Evolutionary conservation across 1,284 basidiomycete species (phyloP).

Genomic region (Ceratobasidium sp.): DNA sequence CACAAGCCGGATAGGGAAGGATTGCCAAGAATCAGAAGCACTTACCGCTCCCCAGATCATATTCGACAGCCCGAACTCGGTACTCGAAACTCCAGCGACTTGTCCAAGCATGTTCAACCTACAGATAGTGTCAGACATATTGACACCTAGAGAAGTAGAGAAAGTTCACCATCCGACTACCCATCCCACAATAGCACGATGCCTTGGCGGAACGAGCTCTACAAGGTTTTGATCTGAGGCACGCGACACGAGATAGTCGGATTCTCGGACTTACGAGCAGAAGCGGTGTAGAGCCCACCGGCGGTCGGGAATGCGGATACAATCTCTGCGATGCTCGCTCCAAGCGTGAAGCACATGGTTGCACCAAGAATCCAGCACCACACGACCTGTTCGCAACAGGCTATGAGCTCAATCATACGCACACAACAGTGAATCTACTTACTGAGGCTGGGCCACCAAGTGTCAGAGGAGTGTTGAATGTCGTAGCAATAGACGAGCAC

Average conservation of each 20-base stretch:
- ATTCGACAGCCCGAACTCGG: slow-evolving; percentile 85
- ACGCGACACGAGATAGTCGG: slow-evolving; percentile 60
- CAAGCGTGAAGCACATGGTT: slow-evolving; percentile 74
- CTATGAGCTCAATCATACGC: slow-evolving; percentile 13
- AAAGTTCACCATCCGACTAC: slow-evolving; percentile 67
- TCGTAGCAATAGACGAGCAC: slow-evolving; percentile 79
- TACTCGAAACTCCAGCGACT: slow-evolving; percentile 82
- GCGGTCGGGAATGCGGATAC: slow-evolving; percentile 83
- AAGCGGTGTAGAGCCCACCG: slow-evolving; percentile 70
- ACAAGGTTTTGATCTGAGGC: slow-evolving; percentile 61
- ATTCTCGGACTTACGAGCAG: slow-evolving; percentile 36
- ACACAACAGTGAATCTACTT: slow-evolving; percentile 41
- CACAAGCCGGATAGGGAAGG: not conserved
- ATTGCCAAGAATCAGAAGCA: not conserved
- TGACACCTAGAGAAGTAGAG: slow-evolving; percentile 2
- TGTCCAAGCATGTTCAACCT: slow-evolving; percentile 87
- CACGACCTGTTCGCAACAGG: slow-evolving; percentile 55
- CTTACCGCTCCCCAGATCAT: slow-evolving; percentile 87
- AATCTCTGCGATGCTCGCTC: slow-evolving; percentile 78
- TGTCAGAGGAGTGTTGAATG: slow-evolving; percentile 79
- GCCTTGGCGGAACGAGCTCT: slow-evolving; percentile 68
- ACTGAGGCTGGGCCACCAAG: slow-evolving; percentile 80
- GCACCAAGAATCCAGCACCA: slow-evolving; percentile 80
- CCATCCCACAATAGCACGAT: slow-evolving; percentile 65
- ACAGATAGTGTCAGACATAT: slow-evolving; percentile 42